Conservation (phyloP, 805 yeast species). For the Pichia californica region DNA sequence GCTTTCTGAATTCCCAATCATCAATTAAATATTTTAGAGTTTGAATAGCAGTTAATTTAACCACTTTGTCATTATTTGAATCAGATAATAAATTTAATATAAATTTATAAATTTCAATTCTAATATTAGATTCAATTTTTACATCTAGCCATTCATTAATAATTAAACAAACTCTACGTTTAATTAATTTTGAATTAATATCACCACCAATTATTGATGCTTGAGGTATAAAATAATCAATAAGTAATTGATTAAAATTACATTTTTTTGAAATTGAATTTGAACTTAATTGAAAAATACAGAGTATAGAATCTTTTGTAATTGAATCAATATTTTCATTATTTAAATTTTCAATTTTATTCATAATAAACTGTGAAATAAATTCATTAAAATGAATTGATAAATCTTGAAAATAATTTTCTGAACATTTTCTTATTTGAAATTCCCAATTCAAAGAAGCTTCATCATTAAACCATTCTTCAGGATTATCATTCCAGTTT, state of each 20-base stretch:
- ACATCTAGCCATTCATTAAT: slow-evolving; percentile 67
- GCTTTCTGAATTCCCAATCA: slow-evolving; percentile 80
- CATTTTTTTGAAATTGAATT: slow-evolving; percentile 57
- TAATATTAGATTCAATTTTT: slow-evolving; percentile 32
- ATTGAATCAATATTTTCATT: slow-evolving; percentile 39
- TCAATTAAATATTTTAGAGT: slow-evolving; percentile 64
- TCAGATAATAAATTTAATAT: slow-evolving; percentile 40
- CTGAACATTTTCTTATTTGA: slow-evolving; percentile 82
- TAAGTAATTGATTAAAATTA: slow-evolving; percentile 60
- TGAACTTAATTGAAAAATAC: slow-evolving; percentile 78
- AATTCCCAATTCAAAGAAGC: slow-evolving; percentile 71
- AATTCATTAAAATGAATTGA: slow-evolving; percentile 54
- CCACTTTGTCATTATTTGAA: slow-evolving; percentile 62
- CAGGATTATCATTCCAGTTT: slow-evolving; percentile 81
- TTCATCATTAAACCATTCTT: slow-evolving; percentile 87
- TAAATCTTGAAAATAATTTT: slow-evolving; percentile 72
- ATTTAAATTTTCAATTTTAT: slow-evolving; percentile 45
- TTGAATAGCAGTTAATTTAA: slow-evolving; percentile 65
- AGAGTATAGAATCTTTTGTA: slow-evolving; percentile 69
- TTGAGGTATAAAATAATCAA: slow-evolving; percentile 62
- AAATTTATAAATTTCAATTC: slow-evolving; percentile 53
- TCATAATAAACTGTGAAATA: slow-evolving; percentile 48
- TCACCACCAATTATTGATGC: slow-evolving; percentile 35
- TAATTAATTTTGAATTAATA: slow-evolving; percentile 55
- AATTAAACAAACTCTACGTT: slow-evolving; percentile 70